These are phyloP conservation scores for Penicillium frequentans DNA, from an alignment of 2,329 filamentous ascomycete species.

Conservation along the genomic window DNA sequence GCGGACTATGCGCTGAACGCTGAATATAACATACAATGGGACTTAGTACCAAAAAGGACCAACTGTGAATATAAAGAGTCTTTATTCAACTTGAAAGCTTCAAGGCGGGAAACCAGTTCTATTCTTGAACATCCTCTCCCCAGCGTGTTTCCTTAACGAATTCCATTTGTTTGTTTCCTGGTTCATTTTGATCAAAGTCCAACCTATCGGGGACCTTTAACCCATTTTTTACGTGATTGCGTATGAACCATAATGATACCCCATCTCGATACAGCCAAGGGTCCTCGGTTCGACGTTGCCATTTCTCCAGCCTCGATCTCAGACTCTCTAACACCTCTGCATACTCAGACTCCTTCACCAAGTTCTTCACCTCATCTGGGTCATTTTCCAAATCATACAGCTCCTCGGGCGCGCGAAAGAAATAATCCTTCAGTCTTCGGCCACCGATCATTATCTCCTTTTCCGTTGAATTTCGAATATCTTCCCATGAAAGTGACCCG, in stretches of 20 bases:
- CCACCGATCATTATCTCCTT: slow-evolving; percentile 37
- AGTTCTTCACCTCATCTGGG: slow-evolving; percentile 48
- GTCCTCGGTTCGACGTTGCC: slow-evolving; percentile 36
- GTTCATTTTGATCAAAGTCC: slow-evolving; percentile 19
- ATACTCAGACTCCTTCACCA: slow-evolving; percentile 38
- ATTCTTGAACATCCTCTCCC: background rate
- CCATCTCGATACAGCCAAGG: slow-evolving; percentile 34
- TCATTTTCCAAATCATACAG: slow-evolving; percentile 50
- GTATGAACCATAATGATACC: slow-evolving; percentile 14
- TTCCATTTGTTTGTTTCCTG: slow-evolving; percentile 3
- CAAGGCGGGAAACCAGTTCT: background rate
- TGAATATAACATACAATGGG: background rate
- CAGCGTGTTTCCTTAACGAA: background rate
- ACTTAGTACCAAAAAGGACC: too few species aligned
- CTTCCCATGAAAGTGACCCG: slow-evolving; percentile 46
- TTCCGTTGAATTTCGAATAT: slow-evolving; percentile 40
- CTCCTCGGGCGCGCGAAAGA: slow-evolving; percentile 48
- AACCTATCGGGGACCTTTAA: slow-evolving; percentile 21
- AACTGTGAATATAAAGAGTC: too few species aligned
- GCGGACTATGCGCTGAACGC: background rate
- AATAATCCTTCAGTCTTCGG: slow-evolving; percentile 44
- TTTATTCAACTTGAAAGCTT: background rate
- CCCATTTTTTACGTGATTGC: slow-evolving; percentile 12
- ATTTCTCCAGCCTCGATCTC: slow-evolving; percentile 33
- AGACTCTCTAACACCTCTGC: slow-evolving; percentile 32